phyloP scores from a whole-genome alignment of 306 rosid species.

The Oxytropis ochrocephala region DNA sequence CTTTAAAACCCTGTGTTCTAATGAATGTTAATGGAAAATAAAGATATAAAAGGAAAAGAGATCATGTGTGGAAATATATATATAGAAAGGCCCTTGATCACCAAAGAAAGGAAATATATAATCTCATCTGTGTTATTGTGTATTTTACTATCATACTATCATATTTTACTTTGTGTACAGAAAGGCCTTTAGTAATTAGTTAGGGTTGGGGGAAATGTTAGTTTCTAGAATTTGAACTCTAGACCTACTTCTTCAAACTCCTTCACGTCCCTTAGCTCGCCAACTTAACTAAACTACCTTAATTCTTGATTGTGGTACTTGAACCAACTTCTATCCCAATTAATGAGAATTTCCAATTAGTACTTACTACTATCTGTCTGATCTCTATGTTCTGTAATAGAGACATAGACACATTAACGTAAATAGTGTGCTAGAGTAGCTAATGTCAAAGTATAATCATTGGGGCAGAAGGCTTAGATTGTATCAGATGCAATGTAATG shows the following conservation, averaged over 20 bases:
- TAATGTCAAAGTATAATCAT: neutral
- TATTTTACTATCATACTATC: neutral
- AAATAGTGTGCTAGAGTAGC: neutral
- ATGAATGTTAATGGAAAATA: slow-evolving; percentile 5
- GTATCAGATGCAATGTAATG: neutral
- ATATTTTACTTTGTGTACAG: no score
- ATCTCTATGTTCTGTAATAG: neutral
- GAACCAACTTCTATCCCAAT: neutral
- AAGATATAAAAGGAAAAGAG: neutral
- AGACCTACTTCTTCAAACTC: no score
- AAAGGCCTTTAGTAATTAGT: no score
- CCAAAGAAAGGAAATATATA: neutral
- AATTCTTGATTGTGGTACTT: neutral
- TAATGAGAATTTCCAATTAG: neutral
- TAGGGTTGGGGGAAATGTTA: no score
- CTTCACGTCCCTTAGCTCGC: no score
- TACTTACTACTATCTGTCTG: neutral
- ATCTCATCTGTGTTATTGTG: neutral
- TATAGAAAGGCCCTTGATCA: slow-evolving; percentile 1
- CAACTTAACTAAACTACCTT: neutral
- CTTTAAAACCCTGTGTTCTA: neutral
- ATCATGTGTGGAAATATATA: neutral
- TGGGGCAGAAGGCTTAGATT: neutral
- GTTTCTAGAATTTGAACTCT: no score
- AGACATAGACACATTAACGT: neutral